These are phyloP conservation scores for Huntiella bhutanensis DNA, from an alignment of 2,329 filamentous ascomycete species.

Conservation along the genomic window DNA sequence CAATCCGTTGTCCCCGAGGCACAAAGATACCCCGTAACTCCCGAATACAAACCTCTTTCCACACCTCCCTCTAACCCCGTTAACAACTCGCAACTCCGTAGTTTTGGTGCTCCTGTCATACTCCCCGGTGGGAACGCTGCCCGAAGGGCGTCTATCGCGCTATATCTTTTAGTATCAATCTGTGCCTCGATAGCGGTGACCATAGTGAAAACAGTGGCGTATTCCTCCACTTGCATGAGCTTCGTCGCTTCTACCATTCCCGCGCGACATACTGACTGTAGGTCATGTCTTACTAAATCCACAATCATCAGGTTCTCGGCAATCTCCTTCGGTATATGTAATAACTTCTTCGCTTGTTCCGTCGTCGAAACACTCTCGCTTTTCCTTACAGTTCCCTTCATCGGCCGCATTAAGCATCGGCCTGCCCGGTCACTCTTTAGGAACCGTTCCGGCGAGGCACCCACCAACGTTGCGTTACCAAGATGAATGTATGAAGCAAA, in stretches of 20 bases:
- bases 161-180: slow-evolving; percentile 19
- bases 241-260: slow-evolving; percentile 56
- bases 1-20: slow-evolving; percentile 72
- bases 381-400: slow-evolving; percentile 93
- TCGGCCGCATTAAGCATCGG: slow-evolving; percentile 64
- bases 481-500: slow-evolving; percentile 71
- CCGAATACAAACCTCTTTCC: slow-evolving; percentile 63
- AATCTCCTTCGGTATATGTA: slow-evolving; percentile 71
- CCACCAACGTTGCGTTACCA: slow-evolving; percentile 50
- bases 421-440: slow-evolving; percentile 38
- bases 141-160: slow-evolving; percentile 58
- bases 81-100: slow-evolving; percentile 72
- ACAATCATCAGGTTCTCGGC: slow-evolving; percentile 98
- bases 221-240: slow-evolving; percentile 75
- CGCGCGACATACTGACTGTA: slow-evolving; percentile 66
- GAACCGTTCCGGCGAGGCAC: slow-evolving; percentile 79
- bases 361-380: slow-evolving; percentile 43
- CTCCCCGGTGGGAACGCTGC: slow-evolving; percentile 70
- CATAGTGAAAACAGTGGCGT: slow-evolving; percentile 80
- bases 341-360: slow-evolving; percentile 50
- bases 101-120: slow-evolving; percentile 95
- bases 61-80: slow-evolving; percentile 41
- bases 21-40: slow-evolving; percentile 79
- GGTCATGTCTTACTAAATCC: slow-evolving; percentile 82
- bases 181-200: slow-evolving; percentile 68